Percentiles rank a stretch among this genome's conserved stretches.
Conservation (phyloP, 2,329 filamentous ascomycete genomes). For the Xylaria sp. region DNA sequence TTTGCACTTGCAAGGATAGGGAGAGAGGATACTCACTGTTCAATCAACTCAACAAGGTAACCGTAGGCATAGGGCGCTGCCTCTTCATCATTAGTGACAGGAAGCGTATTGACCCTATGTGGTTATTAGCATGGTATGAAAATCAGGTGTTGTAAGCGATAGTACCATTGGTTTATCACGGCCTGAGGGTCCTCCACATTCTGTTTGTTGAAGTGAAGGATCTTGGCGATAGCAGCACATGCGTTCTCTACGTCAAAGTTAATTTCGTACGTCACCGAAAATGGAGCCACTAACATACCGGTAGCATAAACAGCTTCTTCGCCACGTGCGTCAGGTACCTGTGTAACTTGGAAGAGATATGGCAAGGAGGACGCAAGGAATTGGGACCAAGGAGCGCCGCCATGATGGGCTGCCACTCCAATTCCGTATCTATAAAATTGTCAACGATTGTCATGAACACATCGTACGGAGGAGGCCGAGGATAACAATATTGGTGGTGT, state of each 20-base stretch:
- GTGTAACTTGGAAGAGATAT: conserved; percentile 84
- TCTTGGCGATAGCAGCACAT: conserved; percentile 95
- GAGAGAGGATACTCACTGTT: conserved; percentile 75
- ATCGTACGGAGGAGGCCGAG: not conserved
- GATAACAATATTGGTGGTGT: not conserved
- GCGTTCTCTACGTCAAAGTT: conserved; percentile 75
- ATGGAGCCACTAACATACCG: conserved; percentile 37
- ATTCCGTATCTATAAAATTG: conserved; percentile 71
- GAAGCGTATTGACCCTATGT: conserved; percentile 79
- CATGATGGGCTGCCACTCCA: conserved; percentile 92
- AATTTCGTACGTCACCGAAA: conserved; percentile 11
- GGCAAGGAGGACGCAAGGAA: conserved; percentile 85
- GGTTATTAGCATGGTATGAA: conserved; percentile 12
- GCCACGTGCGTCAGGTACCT: conserved; percentile 80
- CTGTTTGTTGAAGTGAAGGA: conserved; percentile 86
- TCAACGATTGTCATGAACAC: not conserved
- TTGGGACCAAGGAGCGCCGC: conserved; percentile 85
- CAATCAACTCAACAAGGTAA: conserved; percentile 90
- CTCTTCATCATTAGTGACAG: conserved; percentile 94
- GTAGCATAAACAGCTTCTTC: conserved; percentile 98
- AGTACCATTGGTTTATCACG: conserved; percentile 76
- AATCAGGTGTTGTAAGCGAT: not conserved
- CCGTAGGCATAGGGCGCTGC: conserved; percentile 95
- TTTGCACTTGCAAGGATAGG: not conserved
- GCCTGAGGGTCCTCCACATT: conserved; percentile 81